A percentile compares a stretch with the other conserved stretches of the same genome.
Evolutionary conservation across 352 stramenopile genomes (phyloP).

Genomic region (Globisporangium radiosum): DNA sequence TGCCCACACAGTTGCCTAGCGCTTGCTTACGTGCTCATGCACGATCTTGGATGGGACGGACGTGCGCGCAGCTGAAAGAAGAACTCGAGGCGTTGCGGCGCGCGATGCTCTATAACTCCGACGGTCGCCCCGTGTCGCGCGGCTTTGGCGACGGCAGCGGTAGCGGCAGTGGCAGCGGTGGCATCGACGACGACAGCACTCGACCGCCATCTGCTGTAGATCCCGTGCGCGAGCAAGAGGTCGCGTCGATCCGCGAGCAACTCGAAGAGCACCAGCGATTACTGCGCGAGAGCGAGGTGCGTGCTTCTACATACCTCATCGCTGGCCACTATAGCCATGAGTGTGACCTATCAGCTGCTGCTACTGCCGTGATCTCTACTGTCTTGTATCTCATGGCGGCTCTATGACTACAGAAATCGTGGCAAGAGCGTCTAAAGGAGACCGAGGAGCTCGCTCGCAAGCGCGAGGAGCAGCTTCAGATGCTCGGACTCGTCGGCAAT

Average conservation of each 20-base stretch:
- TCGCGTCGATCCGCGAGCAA: constrained; percentile 58
- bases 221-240: constrained; percentile 46
- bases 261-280: constrained; percentile 74
- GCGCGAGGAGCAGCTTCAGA: constrained; percentile 73
- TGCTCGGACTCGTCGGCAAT: constrained; percentile 54
- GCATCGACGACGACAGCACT: constrained; percentile 16
- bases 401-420: constrained; percentile 48
- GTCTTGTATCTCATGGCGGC: not conserved
- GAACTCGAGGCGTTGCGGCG: constrained; percentile 62
- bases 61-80: constrained; percentile 61
- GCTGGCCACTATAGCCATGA: not conserved
- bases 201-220: constrained; percentile 21
- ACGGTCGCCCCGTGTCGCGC: constrained; percentile 43
- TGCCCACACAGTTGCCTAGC: too few relatives aligned
- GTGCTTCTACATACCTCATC: not conserved
- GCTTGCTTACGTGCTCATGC: too few relatives aligned
- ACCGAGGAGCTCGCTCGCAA: constrained; percentile 77
- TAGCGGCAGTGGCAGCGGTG: constrained; percentile 19
- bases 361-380: not conserved
- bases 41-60: not conserved
- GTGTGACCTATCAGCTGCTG: too few relatives aligned
- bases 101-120: constrained; percentile 64
- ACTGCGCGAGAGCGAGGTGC: constrained; percentile 68
- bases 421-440: constrained; percentile 71
- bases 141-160: constrained; percentile 15